Percentiles rank a stretch among this genome's conserved stretches.
Evolutionary conservation across 2,329 filamentous ascomycete genomes (phyloP).

Genomic region (Neocucurbitaria cava): DNA sequence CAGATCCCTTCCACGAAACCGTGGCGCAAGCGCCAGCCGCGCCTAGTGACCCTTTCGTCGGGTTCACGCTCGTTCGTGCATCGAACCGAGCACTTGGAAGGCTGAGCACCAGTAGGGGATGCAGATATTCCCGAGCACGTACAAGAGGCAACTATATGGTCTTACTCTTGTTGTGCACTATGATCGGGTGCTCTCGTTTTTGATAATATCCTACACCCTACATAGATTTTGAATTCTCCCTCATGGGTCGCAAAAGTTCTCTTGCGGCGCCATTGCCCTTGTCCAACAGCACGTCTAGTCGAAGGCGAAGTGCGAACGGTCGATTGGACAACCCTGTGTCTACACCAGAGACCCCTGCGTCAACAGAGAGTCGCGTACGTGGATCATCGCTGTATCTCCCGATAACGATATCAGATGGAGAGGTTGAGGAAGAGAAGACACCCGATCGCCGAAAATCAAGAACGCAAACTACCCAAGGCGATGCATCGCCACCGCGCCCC

Average conservation of each 20-base stretch:
- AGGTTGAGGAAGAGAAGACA: not conserved
- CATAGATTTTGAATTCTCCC: not conserved
- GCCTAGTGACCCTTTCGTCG: not conserved
- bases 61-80: not conserved
- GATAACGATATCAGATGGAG: not conserved
- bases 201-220: too few species aligned
- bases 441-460: not conserved
- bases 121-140: too few species aligned
- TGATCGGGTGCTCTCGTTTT: too few species aligned
- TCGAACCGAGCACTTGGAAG: not conserved
- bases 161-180: too few species aligned
- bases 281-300: not conserved
- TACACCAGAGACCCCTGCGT: too few species aligned
- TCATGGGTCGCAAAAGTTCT: not conserved
- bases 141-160: too few species aligned
- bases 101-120: not conserved
- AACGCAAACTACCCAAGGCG: not conserved
- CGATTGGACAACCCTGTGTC: not conserved
- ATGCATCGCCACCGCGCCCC: not conserved
- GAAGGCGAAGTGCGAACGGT: not conserved
- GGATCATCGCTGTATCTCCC: not conserved
- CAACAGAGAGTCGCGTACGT: too few species aligned
- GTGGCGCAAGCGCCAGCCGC: not conserved
- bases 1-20: not conserved
- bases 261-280: not conserved